Evolutionary conservation across 345 rosid genomes (phyloP).

Genomic region (Eucalyptus rudis): DNA sequence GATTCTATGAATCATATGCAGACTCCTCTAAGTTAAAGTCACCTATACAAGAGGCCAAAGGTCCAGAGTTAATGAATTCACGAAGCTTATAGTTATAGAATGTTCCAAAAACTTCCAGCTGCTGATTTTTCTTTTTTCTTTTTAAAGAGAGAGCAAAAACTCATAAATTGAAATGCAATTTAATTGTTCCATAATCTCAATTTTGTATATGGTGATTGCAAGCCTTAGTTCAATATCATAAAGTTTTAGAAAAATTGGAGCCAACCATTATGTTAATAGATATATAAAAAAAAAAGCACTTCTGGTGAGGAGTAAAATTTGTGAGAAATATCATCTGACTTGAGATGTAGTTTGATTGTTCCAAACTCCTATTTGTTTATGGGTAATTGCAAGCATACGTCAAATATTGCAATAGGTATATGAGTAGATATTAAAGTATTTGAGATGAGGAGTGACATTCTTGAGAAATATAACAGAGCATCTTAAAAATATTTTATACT

Average conservation of each 20-base stretch:
- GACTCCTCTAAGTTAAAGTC: too few relatives aligned
- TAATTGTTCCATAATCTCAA: neutral
- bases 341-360: too few relatives aligned
- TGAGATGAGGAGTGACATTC: too few relatives aligned
- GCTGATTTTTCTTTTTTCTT: neutral
- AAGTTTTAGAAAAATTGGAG: neutral
- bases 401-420: too few relatives aligned
- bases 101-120: neutral
- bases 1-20: neutral
- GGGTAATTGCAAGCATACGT: too few relatives aligned
- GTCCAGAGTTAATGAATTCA: neutral
- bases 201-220: neutral
- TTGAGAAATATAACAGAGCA: too few relatives aligned
- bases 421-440: too few relatives aligned
- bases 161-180: neutral
- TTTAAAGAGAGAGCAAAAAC: neutral
- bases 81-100: too few relatives aligned
- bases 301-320: accelerated
- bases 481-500: too few relatives aligned
- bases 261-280: too few relatives aligned
- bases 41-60: neutral
- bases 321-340: neutral
- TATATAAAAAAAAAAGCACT: neutral
- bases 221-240: neutral
- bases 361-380: too few relatives aligned